Evolutionary conservation across 1,139 yeast species (phyloP), one percentile per base, ranked within the genome.

Genomic region (Protomyces lactucae-debilis): DNA sequence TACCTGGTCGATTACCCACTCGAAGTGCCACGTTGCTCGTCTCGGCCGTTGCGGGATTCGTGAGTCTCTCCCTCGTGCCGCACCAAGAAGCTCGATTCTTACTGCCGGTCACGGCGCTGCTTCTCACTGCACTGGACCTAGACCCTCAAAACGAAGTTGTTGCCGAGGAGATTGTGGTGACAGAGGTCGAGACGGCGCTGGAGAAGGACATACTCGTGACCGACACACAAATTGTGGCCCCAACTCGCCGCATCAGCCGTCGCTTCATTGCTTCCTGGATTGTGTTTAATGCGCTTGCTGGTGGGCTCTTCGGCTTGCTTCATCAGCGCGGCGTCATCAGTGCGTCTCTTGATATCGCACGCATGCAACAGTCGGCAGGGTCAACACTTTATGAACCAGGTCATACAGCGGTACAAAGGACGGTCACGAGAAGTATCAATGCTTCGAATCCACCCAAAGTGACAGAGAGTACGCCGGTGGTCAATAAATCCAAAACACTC

Each of bases 291-390:
- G 23, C 81, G 0, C 51, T 78, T 0, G 75, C 89, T 79, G 83
- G 85, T 0, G 54, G 85, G 0, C 69, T 92, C 0, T 85, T 89
- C 87, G 98, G 98, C 0, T 73, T 84, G 0, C 79, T 84, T 32
- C 99, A 95, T 71, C 99, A 95, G 76, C 92, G 95, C 51, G 99
- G 99, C 0, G 84, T 93, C 0, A 77, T 93, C 0, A 87, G 90
- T 0, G 87, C 87, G 0, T 55, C 77, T 88, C 36, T 60, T 73
- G 76, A 56, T 65, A 73, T 46, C 69, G 76, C 55, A 66, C n/a
- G 67, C 73, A 25, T 1, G 72, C 74, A 1, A 72, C 82, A 0
- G 83, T 3, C 85, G 48, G 72, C 90, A 1, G 93, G 96, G 93
- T 93, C 98, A 97, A 85, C 92, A 73, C 90, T 97, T 3, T 6